These are phyloP conservation scores for Drosera capensis DNA, from an alignment of 148 eudicot genomes.

Conservation along the genomic window DNA sequence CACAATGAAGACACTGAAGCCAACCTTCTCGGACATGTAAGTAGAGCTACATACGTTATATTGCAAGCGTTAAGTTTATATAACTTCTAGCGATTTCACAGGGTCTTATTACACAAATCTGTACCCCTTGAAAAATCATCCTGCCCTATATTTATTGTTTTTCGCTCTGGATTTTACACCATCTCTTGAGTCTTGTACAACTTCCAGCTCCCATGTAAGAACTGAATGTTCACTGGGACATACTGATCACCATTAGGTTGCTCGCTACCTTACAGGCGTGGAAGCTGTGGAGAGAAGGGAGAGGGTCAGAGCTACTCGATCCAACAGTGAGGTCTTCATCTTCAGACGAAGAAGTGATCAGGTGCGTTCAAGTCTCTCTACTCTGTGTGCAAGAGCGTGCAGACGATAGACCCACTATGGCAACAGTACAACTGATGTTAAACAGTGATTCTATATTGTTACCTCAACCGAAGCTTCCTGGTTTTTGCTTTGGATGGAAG, in stretches of 20 bases:
- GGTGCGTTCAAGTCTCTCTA: conserved; percentile 77
- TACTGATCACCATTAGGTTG: background rate
- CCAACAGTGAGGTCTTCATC: conserved; percentile 17
- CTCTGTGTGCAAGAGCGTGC: conserved; percentile 72
- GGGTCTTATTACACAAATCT: too few relatives aligned
- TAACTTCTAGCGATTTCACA: too few relatives aligned
- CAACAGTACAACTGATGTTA: conserved; percentile 45
- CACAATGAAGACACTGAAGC: conserved; percentile 12
- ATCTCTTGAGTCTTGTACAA: too few relatives aligned
- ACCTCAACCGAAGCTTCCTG: conserved; percentile 53
- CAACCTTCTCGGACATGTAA: conserved; percentile 44
- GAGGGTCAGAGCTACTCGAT: conserved; percentile 40
- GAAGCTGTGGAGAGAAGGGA: conserved; percentile 70
- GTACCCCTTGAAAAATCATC: too few relatives aligned
- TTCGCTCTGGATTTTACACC: too few relatives aligned
- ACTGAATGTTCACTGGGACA: background rate
- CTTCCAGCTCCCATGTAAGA: too few relatives aligned
- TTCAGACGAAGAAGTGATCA: conserved; percentile 27
- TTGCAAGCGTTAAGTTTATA: too few relatives aligned
- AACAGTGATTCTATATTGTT: conserved; percentile 41
- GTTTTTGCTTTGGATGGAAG: conserved; percentile 37
- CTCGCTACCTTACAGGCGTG: conserved; percentile 34
- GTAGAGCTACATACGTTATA: conserved; percentile 9
- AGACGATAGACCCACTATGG: conserved; percentile 79
- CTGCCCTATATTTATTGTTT: too few relatives aligned